These are phyloP conservation scores for Buxus sempervirens DNA, from an alignment of 164 flowering plant genomes.

Conservation along the genomic window DNA sequence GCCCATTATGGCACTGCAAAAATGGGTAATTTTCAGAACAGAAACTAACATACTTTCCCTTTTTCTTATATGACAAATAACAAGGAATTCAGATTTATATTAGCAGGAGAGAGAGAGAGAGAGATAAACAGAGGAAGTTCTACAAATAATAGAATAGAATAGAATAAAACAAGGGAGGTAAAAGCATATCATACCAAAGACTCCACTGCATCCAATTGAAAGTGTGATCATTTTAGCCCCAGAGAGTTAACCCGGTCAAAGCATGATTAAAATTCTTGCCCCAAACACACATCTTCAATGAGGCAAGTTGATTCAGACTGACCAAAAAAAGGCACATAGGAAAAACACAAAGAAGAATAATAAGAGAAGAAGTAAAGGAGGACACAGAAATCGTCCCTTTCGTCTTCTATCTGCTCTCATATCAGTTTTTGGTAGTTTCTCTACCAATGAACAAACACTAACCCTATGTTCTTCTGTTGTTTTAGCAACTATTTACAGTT, in stretches of 20 bases:
- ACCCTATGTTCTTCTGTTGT: too few species aligned
- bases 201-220: background rate
- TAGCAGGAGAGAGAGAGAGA: too few species aligned
- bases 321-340: background rate
- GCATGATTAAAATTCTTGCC: background rate
- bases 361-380: background rate
- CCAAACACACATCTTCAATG: background rate
- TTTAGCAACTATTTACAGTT: too few species aligned
- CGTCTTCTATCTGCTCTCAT: too few species aligned
- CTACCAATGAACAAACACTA: too few species aligned
- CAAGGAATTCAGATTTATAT: constrained; percentile 10
- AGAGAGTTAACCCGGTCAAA: background rate
- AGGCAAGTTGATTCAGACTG: background rate
- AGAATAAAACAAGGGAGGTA: background rate
- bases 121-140: too few species aligned
- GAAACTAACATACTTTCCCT: background rate
- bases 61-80: background rate
- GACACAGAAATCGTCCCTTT: too few species aligned
- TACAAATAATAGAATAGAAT: too few species aligned
- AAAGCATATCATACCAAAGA: background rate
- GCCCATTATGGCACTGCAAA: constrained; percentile 63
- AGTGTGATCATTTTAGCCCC: background rate
- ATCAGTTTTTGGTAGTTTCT: too few species aligned
- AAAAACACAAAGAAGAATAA: background rate
- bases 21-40: constrained; percentile 5